Base-by-base conservation (phyloP, 163 green algal species). In the Trebouxia gelatinosa region DNA sequence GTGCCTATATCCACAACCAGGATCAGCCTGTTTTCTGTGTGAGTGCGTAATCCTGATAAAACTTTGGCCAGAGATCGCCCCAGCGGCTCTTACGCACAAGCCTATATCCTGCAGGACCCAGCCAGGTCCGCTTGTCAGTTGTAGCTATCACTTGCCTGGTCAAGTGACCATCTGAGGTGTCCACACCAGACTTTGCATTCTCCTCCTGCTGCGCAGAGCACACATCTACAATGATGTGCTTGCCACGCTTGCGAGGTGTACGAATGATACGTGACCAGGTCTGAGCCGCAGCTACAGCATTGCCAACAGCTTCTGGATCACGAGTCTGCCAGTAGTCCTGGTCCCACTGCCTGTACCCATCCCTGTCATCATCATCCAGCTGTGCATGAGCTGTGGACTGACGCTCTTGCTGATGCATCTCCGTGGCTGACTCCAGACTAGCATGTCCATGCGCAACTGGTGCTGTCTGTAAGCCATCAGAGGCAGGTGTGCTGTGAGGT, bases 221-320 rank as follows among this genome's bases (percentile, higher is more conserved):
- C 21, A 95, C 28, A 75, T 95, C 91, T 1, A 95, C 66, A 17
- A 95, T 71, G 34, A 94, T 81, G 77, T 95, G 91, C 32, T 85
- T 78, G 29, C 77, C 76, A 1, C 86, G 80, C 79, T 89, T 92
- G n/a, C 88, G 82, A 0, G 91, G 91, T 32, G 78, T 75, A 29
- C 89, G 68, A 37, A 85, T 75, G 31, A 92, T 81, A 2, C 88
- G 80, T 19, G 85, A 90, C 85, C 87, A 90, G 3, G 34, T 17
- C 29, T 46, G 37, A 48, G 77, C 82, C 2, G 78, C 70, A 5
- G 59, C 67, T 0, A 62, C n/a, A 19, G 78, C 83, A n/a, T 50
- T 67, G 7, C 48, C 80, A 46, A 84, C n/a, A 16, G 70, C 80
- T 31, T 78, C 64, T 54, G 77, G 77, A 28, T 48, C 35, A 5